Conservation (phyloP, 257 asterid species). For the Galeopsis tetrahit region DNA sequence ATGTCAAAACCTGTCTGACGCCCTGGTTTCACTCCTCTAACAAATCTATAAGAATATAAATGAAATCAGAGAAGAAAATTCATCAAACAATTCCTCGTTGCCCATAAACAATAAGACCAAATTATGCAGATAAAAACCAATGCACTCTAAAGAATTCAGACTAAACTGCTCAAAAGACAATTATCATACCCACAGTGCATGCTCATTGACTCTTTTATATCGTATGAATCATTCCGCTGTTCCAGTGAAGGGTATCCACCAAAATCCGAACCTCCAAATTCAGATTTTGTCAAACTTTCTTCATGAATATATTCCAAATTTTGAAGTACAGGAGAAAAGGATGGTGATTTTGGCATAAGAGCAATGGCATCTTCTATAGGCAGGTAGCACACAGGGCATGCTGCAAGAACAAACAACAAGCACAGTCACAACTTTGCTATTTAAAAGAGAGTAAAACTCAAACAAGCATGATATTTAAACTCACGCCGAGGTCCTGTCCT, state of each 20-base stretch:
- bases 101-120: neutral
- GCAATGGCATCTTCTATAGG: slow-evolving; percentile 78
- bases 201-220: slow-evolving; percentile 78
- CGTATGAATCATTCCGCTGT: slow-evolving; percentile 77
- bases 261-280: slow-evolving; percentile 94
- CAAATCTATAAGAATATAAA: slow-evolving; percentile 66
- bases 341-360: slow-evolving; percentile 73
- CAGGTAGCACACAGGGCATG: slow-evolving; percentile 95
- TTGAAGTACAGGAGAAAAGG: slow-evolving; percentile 76
- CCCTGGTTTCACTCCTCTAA: slow-evolving; percentile 83
- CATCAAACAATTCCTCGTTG: neutral
- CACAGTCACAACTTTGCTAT: slow-evolving; percentile 13
- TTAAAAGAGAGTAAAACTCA: slow-evolving; percentile 19
- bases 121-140: neutral
- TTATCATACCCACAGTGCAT: slow-evolving; percentile 89
- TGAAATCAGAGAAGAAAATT: slow-evolving; percentile 8
- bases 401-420: slow-evolving; percentile 53
- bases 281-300: slow-evolving; percentile 66
- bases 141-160: slow-evolving; percentile 33
- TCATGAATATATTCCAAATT: slow-evolving; percentile 69
- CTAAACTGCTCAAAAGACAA: slow-evolving; percentile 11
- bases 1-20: slow-evolving; percentile 81
- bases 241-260: slow-evolving; percentile 86
- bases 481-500: slow-evolving; percentile 93
- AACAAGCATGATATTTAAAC: slow-evolving; percentile 40